These are phyloP conservation scores for Cryphonectria japonica DNA, from an alignment of 2,329 filamentous ascomycete genomes.

Conservation along the genomic window DNA sequence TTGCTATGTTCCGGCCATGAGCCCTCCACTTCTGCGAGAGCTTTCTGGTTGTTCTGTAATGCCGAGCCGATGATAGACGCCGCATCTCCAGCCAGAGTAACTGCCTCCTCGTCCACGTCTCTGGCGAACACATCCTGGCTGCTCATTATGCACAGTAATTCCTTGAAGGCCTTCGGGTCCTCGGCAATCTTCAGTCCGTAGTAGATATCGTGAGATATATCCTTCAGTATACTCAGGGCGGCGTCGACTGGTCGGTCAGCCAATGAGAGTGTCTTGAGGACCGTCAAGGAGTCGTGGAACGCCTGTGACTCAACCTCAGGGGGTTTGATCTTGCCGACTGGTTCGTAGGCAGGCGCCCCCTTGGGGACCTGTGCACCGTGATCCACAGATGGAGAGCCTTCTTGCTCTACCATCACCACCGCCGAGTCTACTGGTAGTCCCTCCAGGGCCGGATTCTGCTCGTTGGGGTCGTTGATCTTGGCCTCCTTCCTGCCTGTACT, in stretches of 20 bases:
- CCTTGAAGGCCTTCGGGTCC: conserved; percentile 55
- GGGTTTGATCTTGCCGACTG: conserved; percentile 60
- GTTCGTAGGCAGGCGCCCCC: conserved; percentile 60
- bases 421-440: conserved; percentile 57
- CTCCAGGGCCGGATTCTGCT: conserved; percentile 50
- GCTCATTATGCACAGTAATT: conserved; percentile 61
- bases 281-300: conserved; percentile 53
- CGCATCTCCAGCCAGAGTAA: conserved; percentile 49
- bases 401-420: conserved; percentile 58
- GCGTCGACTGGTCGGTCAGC: conserved; percentile 46
- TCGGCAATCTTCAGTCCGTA: conserved; percentile 67
- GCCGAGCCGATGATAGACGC: conserved; percentile 61
- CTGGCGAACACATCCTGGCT: conserved; percentile 33
- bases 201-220: conserved; percentile 70
- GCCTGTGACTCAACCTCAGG: conserved; percentile 46
- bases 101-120: conserved; percentile 32
- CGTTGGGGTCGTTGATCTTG: conserved; percentile 64
- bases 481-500: conserved; percentile 67
- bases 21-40: conserved; percentile 54
- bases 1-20: conserved; percentile 50
- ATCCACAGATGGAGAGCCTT: conserved; percentile 47
- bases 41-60: conserved; percentile 68
- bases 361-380: conserved; percentile 44
- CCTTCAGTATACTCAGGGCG: conserved; percentile 62
- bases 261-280: conserved; percentile 46